Evolutionary conservation across 1,139 yeast species (phyloP), one percentile per base, ranked within the genome.

Genomic region (Blastobotrys arbuscula): DNA sequence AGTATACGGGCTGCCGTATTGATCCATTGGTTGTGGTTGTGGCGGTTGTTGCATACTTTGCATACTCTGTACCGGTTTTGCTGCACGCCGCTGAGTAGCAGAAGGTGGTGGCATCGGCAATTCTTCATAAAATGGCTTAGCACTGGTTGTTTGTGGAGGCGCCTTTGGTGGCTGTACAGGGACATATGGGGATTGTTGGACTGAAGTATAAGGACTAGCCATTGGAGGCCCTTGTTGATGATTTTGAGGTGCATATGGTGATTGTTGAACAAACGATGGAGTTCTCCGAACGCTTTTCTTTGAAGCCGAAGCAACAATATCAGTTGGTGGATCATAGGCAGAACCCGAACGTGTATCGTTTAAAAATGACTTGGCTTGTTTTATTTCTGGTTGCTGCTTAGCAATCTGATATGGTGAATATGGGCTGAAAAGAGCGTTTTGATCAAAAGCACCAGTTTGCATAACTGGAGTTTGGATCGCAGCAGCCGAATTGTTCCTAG

Each of bases 251-350:
- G 54, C 53, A 40, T 51, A 45, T 4, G 48, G 50, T n/a, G 53
- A 44, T 8, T 44, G 52, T 34, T 44, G 56, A 28, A 45, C 53
- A 39, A 41, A 50, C 10, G 55, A 49, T 2, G 38, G 23, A 2
- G 42, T 44, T 18, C 48, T 40, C 15, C 53, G 45, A 24, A 50
- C 48, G 12, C 46, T 40, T 13, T 45, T 46, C 13, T 54, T 71
- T 34, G 70, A 72, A 1, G 75, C 71, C 34, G 70, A 72, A 1
- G 75, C 71, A 24, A 85, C 69, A 45, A 86, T 66, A 47, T 75
- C 81, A 36, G 76, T 69, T 1, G 96, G 96, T 57, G 87, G 81
- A 62, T 87, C 96, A 60, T 85, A 87, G 12, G 64, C 63, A 44
- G 59, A 60, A 12, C 52, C 52, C 2, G 55, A 48, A 5, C 58